phyloP scores from a whole-genome alignment of 768 basidiomycete genomes.

The Psilocybe subaeruginosa region DNA sequence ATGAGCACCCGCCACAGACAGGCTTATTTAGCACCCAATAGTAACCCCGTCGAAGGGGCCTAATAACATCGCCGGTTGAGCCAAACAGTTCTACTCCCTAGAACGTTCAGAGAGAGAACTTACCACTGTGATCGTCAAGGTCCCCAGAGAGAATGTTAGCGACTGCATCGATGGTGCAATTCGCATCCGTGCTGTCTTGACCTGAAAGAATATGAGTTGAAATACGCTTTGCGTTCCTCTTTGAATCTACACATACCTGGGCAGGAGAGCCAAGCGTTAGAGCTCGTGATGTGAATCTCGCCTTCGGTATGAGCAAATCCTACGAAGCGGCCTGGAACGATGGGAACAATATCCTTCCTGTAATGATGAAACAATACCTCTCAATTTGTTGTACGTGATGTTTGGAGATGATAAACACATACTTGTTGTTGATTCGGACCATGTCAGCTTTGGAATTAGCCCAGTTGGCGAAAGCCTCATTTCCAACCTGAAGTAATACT shows the following conservation, averaged over 20 bases:
- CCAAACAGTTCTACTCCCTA: too few relatives aligned
- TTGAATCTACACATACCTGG: conserved; percentile 25
- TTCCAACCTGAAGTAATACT: conserved; percentile 41
- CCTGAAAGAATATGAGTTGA: background rate
- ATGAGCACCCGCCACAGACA: background rate
- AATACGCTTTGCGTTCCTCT: background rate
- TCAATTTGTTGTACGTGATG: background rate
- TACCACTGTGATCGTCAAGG: conserved; percentile 47
- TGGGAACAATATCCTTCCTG: conserved; percentile 41
- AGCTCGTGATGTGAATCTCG: conserved; percentile 54
- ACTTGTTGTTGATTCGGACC: conserved; percentile 64
- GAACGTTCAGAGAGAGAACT: background rate
- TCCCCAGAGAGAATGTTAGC: conserved; percentile 54
- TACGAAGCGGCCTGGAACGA: conserved; percentile 38
- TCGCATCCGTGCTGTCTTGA: conserved; percentile 52
- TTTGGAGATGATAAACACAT: background rate
- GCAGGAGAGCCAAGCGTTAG: conserved; percentile 27
- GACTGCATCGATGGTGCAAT: conserved; percentile 57
- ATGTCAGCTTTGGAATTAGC: conserved; percentile 50
- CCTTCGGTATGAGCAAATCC: conserved; percentile 54
- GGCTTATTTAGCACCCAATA: conserved; percentile 14
- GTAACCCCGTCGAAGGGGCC: conserved; percentile 21
- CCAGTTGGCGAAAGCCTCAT: conserved; percentile 60
- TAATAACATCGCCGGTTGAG: background rate
- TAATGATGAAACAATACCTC: background rate